These are phyloP conservation scores for Simmondsia chinensis DNA, from an alignment of 148 eudicot genomes.

Conservation along the genomic window DNA sequence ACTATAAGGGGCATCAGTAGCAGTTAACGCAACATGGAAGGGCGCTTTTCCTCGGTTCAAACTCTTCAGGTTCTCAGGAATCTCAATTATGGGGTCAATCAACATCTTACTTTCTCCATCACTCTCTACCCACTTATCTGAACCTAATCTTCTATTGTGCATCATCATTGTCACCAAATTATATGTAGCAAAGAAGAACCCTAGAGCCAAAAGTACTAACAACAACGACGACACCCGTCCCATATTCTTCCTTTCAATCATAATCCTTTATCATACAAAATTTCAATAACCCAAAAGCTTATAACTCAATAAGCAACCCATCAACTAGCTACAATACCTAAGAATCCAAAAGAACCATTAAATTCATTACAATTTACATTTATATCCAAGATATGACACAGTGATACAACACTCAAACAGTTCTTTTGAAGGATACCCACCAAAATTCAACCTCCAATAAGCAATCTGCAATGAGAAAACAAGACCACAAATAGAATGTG, in stretches of 20 bases:
- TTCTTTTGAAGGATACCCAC: constrained; percentile 8
- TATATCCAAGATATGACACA: too few species aligned
- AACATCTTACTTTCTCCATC: constrained; percentile 12
- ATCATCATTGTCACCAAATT: constrained; percentile 54
- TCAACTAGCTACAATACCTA: background rate
- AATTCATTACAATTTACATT: constrained; percentile 1
- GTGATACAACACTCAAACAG: background rate
- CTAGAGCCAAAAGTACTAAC: constrained; percentile 49
- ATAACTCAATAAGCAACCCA: constrained; percentile 9
- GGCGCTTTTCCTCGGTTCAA: constrained; percentile 21
- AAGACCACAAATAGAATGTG: constrained; percentile 3
- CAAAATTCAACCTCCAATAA: constrained; percentile 15
- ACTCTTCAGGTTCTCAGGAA: constrained; percentile 33
- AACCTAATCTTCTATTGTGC: constrained; percentile 31
- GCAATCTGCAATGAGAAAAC: constrained; percentile 23
- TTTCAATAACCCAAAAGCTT: constrained; percentile 2
- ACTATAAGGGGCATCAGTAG: constrained; percentile 95
- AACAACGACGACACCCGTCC: constrained; percentile 48
- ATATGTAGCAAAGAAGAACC: constrained; percentile 72
- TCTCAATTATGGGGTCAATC: constrained; percentile 56
- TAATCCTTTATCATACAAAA: constrained; percentile 9
- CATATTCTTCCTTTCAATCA: constrained; percentile 59
- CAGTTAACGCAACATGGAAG: constrained; percentile 85
- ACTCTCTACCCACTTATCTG: constrained; percentile 14
- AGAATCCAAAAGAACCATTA: background rate